Percentiles rank a stretch among this genome's conserved stretches.
Evolutionary conservation across 192 early-diverging fungal species (phyloP).

Genomic region (Chytriomyces sp.): DNA sequence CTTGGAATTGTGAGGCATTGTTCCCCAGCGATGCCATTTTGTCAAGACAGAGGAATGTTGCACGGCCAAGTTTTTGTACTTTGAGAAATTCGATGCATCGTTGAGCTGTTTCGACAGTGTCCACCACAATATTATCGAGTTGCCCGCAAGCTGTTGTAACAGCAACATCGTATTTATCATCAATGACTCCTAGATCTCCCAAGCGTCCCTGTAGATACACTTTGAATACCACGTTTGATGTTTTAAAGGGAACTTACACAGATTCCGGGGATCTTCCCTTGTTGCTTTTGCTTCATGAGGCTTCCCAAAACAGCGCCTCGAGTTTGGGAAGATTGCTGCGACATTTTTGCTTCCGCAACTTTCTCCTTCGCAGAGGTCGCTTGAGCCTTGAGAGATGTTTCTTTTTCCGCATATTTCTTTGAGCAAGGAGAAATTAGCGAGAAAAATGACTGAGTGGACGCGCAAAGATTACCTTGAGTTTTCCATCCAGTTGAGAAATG

Average conservation of each 20-base stretch:
- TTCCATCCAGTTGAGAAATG: slow-evolving; percentile 9
- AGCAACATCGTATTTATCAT: slow-evolving; percentile 92
- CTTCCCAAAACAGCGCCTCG: slow-evolving; percentile 38
- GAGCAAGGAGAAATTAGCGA: background rate
- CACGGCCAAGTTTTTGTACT: slow-evolving; percentile 84
- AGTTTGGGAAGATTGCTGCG: slow-evolving; percentile 35
- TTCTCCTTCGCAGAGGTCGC: slow-evolving; percentile 27
- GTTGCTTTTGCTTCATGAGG: slow-evolving; percentile 47
- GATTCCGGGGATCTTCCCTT: slow-evolving; percentile 48
- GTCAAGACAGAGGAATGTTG: slow-evolving; percentile 80
- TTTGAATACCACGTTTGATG: background rate
- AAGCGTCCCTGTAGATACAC: slow-evolving; percentile 70
- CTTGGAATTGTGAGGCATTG: slow-evolving; percentile 61
- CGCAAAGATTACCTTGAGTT: slow-evolving; percentile 12
- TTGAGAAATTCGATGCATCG: slow-evolving; percentile 89
- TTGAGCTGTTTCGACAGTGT: slow-evolving; percentile 83
- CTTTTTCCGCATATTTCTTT: slow-evolving; percentile 36
- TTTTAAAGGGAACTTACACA: slow-evolving; percentile 29
- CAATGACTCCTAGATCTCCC: slow-evolving; percentile 95
- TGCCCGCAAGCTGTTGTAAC: slow-evolving; percentile 86
- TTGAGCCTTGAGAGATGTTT: slow-evolving; percentile 15
- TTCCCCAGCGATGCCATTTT: slow-evolving; percentile 58
- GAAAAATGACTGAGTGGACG: background rate
- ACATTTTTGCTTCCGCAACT: slow-evolving; percentile 35
- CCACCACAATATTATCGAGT: slow-evolving; percentile 90